Evolutionary conservation across 148 eudicot species (phyloP), one percentile per base, ranked within the genome.

Genomic region (Nepenthes gracilis): DNA sequence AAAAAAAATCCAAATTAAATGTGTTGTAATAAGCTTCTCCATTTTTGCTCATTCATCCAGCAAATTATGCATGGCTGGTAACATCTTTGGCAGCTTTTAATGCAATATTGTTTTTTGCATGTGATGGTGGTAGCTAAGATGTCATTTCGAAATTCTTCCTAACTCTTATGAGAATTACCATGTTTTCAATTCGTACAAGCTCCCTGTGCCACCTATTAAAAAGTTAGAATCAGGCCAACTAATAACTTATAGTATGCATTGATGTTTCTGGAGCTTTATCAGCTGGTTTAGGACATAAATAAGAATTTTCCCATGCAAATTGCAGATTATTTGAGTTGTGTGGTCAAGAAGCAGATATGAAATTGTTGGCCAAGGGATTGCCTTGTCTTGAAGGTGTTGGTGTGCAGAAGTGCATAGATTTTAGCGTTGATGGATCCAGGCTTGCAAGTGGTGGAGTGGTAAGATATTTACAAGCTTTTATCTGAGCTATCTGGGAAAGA

Each of bases 391-490:
- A 89, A 74, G 80, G 78, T 56, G 77, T 88, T 64, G 95, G 90
- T 67, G 72, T 52, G 35, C 95, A 89, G 70, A 89, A 72, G 60
- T 89, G 97, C 74, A 43, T 84, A 52, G 86, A 85, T 55, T 93
- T 89, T 64, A 89, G 99, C 71, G 58, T 80, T 62, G 97, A 89
- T 75, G 99, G 97, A 68, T 84, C 86, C 58, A 82, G 74, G 80
- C 81, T 93, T 65, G 97, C 95, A 47, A 73, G 72, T 67, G 97
- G 99, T 65, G 95, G 99, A 64, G 81, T 77, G 75, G 97, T 89
- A 81, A 78, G 81, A 56, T 64, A 38, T 45, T 8, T 12, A 33
- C 15, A 33, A 2, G 0, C 35, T 33, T 1, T 51, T 49, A n/a
- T 12, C 14, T 14, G 36, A 35, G 1, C 36, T 13, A 1, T 57